Evolutionary conservation across 305 asterid species (phyloP).

Genomic region (Salvia sclarea): DNA sequence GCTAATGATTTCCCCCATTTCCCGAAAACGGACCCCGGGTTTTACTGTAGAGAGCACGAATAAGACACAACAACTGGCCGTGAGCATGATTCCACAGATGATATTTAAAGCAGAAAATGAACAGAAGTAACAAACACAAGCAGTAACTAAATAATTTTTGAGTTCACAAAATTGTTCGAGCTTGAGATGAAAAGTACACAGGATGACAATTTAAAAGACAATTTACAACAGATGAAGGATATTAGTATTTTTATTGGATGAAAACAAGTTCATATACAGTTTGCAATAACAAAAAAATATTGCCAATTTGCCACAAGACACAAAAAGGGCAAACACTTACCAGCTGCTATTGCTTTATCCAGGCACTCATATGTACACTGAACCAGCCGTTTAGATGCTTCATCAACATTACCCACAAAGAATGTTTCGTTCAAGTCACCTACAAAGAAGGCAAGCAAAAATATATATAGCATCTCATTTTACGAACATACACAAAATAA

Average conservation of each 20-base stretch:
- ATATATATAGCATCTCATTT: conserved; percentile 3
- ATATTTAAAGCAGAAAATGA: not conserved
- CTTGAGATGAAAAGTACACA: not conserved
- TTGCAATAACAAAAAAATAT: not conserved
- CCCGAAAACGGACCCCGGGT: conserved; percentile 95
- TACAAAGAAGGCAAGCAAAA: conserved; percentile 42
- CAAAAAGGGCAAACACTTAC: conserved; percentile 40
- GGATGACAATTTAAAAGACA: too few species aligned
- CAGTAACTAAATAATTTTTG: not conserved
- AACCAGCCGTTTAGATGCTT: conserved; percentile 75
- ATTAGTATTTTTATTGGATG: not conserved
- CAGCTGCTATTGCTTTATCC: conserved; percentile 91
- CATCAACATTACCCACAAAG: conserved; percentile 95
- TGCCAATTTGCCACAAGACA: not conserved
- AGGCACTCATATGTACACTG: conserved; percentile 94
- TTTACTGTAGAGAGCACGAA: conserved; percentile 57
- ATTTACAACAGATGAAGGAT: not conserved
- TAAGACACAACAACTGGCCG: not conserved
- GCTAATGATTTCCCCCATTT: conserved; percentile 87
- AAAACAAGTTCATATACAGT: not conserved
- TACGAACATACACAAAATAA: not conserved
- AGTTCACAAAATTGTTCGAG: not conserved
- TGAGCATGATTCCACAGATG: not conserved
- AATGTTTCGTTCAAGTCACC: conserved; percentile 96
- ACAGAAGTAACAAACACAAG: not conserved